Evolutionary conservation across 164 flowering plant species (phyloP).

Genomic region (Piper betle): DNA sequence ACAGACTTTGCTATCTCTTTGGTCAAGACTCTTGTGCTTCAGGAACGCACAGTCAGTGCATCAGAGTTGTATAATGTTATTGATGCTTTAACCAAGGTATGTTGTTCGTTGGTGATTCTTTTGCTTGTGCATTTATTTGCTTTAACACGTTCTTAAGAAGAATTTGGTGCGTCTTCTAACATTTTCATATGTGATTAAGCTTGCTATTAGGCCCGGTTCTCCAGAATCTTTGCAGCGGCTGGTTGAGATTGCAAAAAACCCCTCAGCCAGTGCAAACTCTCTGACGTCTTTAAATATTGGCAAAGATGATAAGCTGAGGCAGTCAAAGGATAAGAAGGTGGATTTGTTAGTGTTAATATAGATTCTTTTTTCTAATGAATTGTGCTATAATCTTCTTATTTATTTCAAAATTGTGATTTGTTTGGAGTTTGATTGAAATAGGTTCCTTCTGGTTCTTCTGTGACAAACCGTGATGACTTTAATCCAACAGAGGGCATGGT

Average conservation of each 20-base stretch:
- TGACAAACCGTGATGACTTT: slow-evolving; percentile 44
- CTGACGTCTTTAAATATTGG: slow-evolving; percentile 23
- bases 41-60: slow-evolving; percentile 46
- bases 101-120: neutral
- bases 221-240: slow-evolving; percentile 78
- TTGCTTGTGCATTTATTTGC: neutral
- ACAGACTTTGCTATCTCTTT: slow-evolving; percentile 80
- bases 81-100: slow-evolving; percentile 93
- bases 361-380: neutral
- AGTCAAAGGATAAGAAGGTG: slow-evolving; percentile 65
- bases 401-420: no score
- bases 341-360: neutral
- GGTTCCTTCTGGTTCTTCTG: slow-evolving; percentile 23
- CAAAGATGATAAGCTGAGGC: slow-evolving; percentile 58
- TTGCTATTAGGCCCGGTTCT: slow-evolving; percentile 81
- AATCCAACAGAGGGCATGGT: slow-evolving; percentile 28
- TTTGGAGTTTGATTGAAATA: slow-evolving; percentile 12
- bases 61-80: slow-evolving; percentile 82
- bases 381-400: neutral
- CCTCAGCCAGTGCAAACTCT: slow-evolving; percentile 30
- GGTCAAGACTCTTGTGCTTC: slow-evolving; percentile 55
- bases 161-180: no score
- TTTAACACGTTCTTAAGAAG: neutral
- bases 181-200: slow-evolving; percentile 21
- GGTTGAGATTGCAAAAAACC: slow-evolving; percentile 72